Evolutionary conservation across 2,329 filamentous ascomycete genomes (phyloP), one percentile per base, ranked within the genome.

Genomic region (Fusarium cyanostomum): DNA sequence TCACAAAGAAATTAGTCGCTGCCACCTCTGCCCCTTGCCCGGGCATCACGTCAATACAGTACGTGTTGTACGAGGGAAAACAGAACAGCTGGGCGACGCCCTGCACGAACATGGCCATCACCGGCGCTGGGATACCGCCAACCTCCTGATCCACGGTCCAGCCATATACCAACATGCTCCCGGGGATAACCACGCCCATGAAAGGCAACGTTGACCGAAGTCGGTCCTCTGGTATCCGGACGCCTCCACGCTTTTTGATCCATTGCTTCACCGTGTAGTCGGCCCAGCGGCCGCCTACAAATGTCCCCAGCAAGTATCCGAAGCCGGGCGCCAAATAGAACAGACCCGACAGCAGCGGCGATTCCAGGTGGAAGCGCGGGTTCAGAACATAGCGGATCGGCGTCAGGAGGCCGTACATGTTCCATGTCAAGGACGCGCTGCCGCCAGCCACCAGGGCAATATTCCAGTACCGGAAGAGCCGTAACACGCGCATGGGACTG

Each of bases 1-100:
- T 82, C 46, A 91, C 81, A 69, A 92, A 87, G 74, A 94, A 95
- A 74, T 94, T 95, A 0, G 90, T 90, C 0, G 91, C 90, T 38
- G 92, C 86, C 4, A 94, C 90, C 71, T 95, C 91, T 4, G 89
- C 86, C 38, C 86, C 86, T 27, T 84, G 80, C 2, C 82, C 81
- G 0, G 73, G 89, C 88, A 94, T 92, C 11, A 94, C 91, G 73
- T 95, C 91, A 35, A 95, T 77, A 72, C 91, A 94, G 76, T 95
- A 94, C 0, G 90, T 91, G 73, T 94, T 93, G 60, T 94, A 74
- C 43, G 84, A 86, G 0, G 90, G 90, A 70, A 92, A 93, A 68
- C 89, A 91, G 71, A 92, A 91, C 7, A 93, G 78, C 74, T 93
- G 89, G 0, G 86, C 89, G 0, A 92, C 82, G 2, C 90, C 91